Base-by-base conservation (phyloP, 169 alveolate genomes). In the Perkinsus olseni region DNA sequence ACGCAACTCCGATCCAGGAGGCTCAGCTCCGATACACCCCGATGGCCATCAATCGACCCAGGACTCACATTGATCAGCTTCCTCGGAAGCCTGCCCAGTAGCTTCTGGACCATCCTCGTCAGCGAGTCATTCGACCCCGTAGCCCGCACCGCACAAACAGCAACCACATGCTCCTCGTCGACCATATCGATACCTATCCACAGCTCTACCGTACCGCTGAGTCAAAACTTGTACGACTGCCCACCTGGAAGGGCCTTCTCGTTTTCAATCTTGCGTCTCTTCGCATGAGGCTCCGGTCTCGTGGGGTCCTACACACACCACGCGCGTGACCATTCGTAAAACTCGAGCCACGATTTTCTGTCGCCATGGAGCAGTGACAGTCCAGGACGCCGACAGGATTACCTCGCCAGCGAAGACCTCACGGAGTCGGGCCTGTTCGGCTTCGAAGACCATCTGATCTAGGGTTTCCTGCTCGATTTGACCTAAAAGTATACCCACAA, bases 361-460 rank as follows among this genome's bases (percentile, higher is more conserved):
- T n/a, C n/a, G n/a, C n/a, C n/a, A n/a, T n/a, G n/a, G n/a, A n/a
- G n/a, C n/a, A n/a, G n/a, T n/a, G n/a, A n/a, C n/a, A n/a, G n/a
- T n/a, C n/a, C n/a, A n/a, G n/a, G n/a, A n/a, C n/a, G n/a, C n/a
- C n/a, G n/a, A n/a, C n/a, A n/a, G 62, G 62, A 62, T 28, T 62
- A 62, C 82, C 82, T 62, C 82, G 34, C 82, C 82, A 62, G 82
- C 82, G 82, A 62, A 62, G 82, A 62, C 82, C 82, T 62, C 82
- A 8, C 82, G 82, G 8, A 62, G 82, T 24, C 82, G 1, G 0
- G 82, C 82, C 31, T 62, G 82, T 24, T 62, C 82, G 1, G 82
- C 82, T 62, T 62, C 82, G 82, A 62, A 62, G 31, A 62, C 82
- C 82, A 62, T 62, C 82, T 62, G 82, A 24, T 62, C 82, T 24